These are phyloP conservation scores for Vickermania spadyakhi DNA, from an alignment of 208 protist genomes.

Conservation along the genomic window DNA sequence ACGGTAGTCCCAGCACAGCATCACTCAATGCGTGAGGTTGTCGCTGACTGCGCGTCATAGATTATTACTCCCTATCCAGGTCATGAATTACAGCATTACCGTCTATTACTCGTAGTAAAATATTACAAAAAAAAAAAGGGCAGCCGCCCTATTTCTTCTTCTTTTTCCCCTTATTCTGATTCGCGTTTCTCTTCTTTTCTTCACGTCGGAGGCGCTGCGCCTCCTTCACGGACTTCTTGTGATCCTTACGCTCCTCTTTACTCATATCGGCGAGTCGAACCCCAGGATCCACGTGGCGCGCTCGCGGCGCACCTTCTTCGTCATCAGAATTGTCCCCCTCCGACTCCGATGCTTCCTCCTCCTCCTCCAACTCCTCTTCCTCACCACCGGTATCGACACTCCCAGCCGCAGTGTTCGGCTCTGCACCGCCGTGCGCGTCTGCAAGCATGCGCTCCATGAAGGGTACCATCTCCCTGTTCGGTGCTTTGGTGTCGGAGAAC, in stretches of 20 bases:
- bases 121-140: too few species aligned
- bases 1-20: too few species aligned
- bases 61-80: too few species aligned
- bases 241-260: conserved; percentile 72
- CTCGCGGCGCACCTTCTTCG: conserved; percentile 13
- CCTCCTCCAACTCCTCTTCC: conserved; percentile 6
- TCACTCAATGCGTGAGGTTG: too few species aligned
- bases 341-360: conserved; percentile 8
- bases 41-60: too few species aligned
- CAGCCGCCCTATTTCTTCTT: conserved; percentile 7
- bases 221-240: conserved; percentile 73
- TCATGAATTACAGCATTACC: too few species aligned
- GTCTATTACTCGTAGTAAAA: too few species aligned
- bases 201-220: conserved; percentile 54
- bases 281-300: background rate
- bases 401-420: background rate
- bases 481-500: conserved; percentile 44
- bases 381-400: conserved; percentile 4
- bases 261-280: conserved; percentile 68
- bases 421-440: background rate
- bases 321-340: conserved; percentile 17
- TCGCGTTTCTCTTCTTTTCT: conserved; percentile 65
- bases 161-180: conserved; percentile 35
- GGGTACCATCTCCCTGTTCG: conserved; percentile 43
- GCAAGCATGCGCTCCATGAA: conserved; percentile 69